Percentiles rank a stretch among this genome's conserved stretches.
Conservation (phyloP, 345 rosid species). For the Linum usitatissimum region DNA sequence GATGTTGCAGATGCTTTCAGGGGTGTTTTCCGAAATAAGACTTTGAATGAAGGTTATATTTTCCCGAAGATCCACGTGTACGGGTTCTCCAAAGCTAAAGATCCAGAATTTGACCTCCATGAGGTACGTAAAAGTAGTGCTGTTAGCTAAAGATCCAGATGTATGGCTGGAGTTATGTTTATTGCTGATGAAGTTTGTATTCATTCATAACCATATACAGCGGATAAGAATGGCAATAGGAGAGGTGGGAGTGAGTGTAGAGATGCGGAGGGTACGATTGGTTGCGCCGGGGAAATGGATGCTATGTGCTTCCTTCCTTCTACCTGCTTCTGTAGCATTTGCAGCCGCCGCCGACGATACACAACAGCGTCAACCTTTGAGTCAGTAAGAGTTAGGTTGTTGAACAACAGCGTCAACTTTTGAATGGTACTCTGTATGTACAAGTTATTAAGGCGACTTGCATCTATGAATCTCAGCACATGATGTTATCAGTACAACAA, state of each 20-base stretch:
- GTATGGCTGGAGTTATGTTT: too few relatives aligned
- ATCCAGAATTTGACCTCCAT: conserved; percentile 87
- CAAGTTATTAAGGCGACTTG: too few relatives aligned
- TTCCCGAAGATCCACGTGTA: conserved; percentile 74
- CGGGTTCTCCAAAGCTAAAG: conserved; percentile 87
- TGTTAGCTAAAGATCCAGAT: too few relatives aligned
- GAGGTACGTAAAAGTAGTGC: conserved; percentile 33
- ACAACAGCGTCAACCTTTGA: background rate
- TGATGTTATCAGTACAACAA: too few relatives aligned
- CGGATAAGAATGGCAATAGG: conserved; percentile 61
- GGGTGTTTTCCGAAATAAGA: conserved; percentile 49
- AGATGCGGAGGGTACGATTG: conserved; percentile 56
- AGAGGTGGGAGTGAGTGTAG: conserved; percentile 68
- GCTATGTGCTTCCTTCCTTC: conserved; percentile 73
- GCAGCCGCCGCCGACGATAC: conserved; percentile 12
- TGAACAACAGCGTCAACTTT: too few relatives aligned
- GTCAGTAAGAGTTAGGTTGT: too few relatives aligned
- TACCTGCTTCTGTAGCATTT: conserved; percentile 66
- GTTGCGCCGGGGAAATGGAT: conserved; percentile 96
- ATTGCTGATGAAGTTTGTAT: background rate
- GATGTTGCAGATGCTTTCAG: conserved; percentile 52
- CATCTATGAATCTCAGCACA: too few relatives aligned
- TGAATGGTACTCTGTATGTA: too few relatives aligned
- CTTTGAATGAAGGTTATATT: conserved; percentile 25
- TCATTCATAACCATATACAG: conserved; percentile 25